These are phyloP conservation scores for Xylaria sp. DNA, from an alignment of 2,329 filamentous ascomycete genomes.

Conservation along the genomic window DNA sequence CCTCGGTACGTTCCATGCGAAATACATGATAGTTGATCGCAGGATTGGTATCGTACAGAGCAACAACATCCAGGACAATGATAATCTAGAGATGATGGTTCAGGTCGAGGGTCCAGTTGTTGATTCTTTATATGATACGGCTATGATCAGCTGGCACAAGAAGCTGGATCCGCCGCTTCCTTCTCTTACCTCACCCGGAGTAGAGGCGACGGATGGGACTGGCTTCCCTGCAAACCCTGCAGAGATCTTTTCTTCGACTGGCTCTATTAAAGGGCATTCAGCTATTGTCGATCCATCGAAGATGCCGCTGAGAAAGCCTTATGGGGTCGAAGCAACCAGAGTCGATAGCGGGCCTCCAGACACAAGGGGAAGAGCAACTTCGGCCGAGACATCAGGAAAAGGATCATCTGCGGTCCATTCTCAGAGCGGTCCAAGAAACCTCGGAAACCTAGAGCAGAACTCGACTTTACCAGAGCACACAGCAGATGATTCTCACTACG, in stretches of 20 bases:
- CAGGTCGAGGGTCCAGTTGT: constrained; percentile 82
- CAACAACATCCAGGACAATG: constrained; percentile 83
- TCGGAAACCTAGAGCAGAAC: background rate
- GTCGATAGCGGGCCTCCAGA: background rate
- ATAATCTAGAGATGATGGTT: constrained; percentile 84
- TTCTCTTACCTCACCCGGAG: constrained; percentile 62
- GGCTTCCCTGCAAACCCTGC: constrained; percentile 44
- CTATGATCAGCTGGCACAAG: constrained; percentile 77
- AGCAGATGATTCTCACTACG: constrained; percentile 71
- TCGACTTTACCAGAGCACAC: constrained; percentile 61
- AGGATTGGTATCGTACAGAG: constrained; percentile 77
- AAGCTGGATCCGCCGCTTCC: constrained; percentile 69
- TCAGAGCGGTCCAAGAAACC: background rate
- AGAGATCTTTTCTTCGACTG: constrained; percentile 47
- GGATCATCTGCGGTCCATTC: background rate
- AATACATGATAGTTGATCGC: constrained; percentile 81
- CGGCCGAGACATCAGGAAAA: background rate
- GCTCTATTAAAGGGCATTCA: constrained; percentile 48
- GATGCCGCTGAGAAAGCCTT: constrained; percentile 34
- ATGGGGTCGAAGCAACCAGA: constrained; percentile 19
- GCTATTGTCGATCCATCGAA: constrained; percentile 47
- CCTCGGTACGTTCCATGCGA: constrained; percentile 80
- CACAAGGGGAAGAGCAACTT: background rate
- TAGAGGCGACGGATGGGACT: constrained; percentile 44
- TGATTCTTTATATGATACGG: constrained; percentile 79